Base-by-base conservation (phyloP, 192 early-diverging fungal species). In the Gaertneriomyces sp. region DNA sequence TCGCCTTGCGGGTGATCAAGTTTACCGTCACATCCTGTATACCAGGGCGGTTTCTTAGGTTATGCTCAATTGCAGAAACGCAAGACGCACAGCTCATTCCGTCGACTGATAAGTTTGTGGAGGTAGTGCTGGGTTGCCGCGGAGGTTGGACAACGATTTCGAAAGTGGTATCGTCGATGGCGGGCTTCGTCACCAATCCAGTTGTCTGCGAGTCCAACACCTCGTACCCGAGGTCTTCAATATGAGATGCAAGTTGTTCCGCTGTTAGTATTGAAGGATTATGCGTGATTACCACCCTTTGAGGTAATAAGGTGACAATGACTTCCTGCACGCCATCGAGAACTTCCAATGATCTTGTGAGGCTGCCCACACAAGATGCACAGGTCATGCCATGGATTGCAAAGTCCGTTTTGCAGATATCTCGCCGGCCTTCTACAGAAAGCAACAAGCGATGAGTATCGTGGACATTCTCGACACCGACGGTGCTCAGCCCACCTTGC, bases 321-420 rank as follows among this genome's bases (percentile, higher is more conserved):
- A 51, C 72, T 4, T 70, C 41, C 7, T 81, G 56, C 6, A 92
- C 80, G 2, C 90, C 83, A 39, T 76, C 68, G 6, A 88, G 20
- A 5, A 17, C 9, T 12, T 49, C 55, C 10, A 93, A 76, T 5
- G 81, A 72, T 10, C 68, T 70, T 42, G 83, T 84, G 17, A 96
- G 84, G 1, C 89, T 75, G 7, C 78, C 71, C 39, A 94, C 92
- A 66, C 95, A 98, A 16, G 89, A 87, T 4, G 82, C 78, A 58
- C 95, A 98, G 0, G 93, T 92, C 87, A 98, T 89, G 7, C 95
- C 95, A 1, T 78, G 69, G 45, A 94, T 72, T 20, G 80, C 71
- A 17, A 93, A 64, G 39, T 70, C 69, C 25, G 82, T 66, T 63
- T 49, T 49, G 47, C 47, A 17, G 17, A 17, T 49, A 49, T 56